phyloP scores from a whole-genome alignment of 768 basidiomycete genomes.

The Agrocybe pediades region DNA sequence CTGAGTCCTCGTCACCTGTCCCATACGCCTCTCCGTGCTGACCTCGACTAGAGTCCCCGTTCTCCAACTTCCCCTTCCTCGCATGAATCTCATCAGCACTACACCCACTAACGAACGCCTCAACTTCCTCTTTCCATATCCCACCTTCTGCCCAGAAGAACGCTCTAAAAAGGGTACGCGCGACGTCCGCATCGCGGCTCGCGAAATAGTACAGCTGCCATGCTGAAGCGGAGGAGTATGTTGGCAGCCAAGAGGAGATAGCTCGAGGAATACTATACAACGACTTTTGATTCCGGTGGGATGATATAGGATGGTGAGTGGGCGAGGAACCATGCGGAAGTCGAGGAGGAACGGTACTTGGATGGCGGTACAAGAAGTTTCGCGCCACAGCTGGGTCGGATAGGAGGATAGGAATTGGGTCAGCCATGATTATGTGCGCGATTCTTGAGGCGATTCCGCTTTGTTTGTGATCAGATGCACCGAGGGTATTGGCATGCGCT shows the following conservation, averaged over 20 bases:
- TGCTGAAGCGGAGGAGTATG: constrained; percentile 40
- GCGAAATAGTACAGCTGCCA: constrained; percentile 74
- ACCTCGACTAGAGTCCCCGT: not conserved
- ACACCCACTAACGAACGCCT: constrained; percentile 19
- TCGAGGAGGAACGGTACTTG: constrained; percentile 17
- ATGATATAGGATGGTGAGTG: not conserved
- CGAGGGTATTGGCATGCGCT: no score
- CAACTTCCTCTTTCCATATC: constrained; percentile 60
- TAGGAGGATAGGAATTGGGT: constrained; percentile 67
- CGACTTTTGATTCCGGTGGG: no score
- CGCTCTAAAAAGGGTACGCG: constrained; percentile 55
- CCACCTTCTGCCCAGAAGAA: constrained; percentile 71
- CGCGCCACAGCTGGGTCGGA: constrained; percentile 63
- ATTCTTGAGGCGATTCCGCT: constrained; percentile 33
- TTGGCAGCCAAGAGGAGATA: not conserved
- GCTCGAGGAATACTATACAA: not conserved
- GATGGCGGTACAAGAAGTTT: constrained; percentile 64
- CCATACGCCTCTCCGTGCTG: not conserved
- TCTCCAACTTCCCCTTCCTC: no score
- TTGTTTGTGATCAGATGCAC: not conserved
- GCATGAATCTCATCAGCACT: not conserved
- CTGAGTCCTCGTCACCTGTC: not conserved
- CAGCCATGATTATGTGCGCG: constrained; percentile 51
- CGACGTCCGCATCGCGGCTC: constrained; percentile 62
- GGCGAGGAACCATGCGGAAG: not conserved